A percentile compares a stretch with the other conserved stretches of the same genome.
Conservation (phyloP, 192 early-diverging fungal species). For the Entomortierella beljakovae region DNA sequence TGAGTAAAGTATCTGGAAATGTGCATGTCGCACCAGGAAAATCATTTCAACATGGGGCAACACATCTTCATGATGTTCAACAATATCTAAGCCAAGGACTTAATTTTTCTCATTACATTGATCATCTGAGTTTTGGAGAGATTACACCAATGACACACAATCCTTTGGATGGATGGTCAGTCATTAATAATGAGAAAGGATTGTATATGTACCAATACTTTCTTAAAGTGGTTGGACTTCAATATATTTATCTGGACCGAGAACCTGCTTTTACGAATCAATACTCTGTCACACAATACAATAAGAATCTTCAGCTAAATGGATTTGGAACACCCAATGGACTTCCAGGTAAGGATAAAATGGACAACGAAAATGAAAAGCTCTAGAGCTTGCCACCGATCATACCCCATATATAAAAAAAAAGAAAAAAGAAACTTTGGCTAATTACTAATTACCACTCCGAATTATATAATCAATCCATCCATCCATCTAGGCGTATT, state of each 20-base stretch:
- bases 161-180: constrained; percentile 65
- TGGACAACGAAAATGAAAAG: no score
- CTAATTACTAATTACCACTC: background rate
- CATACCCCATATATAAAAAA: background rate
- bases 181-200: constrained; percentile 8
- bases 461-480: background rate
- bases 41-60: constrained; percentile 73
- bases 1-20: constrained; percentile 95
- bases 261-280: constrained; percentile 86
- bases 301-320: constrained; percentile 61
- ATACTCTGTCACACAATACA: constrained; percentile 93
- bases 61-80: constrained; percentile 85
- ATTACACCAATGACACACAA: constrained; percentile 62
- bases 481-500: constrained; percentile 83
- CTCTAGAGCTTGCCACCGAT: background rate
- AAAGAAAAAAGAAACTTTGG: no score
- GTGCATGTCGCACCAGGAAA: constrained; percentile 94
- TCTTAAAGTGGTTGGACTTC: constrained; percentile 92
- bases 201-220: constrained; percentile 90
- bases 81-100: constrained; percentile 71
- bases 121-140: constrained; percentile 86
- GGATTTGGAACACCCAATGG: constrained; percentile 20
- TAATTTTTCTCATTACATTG: constrained; percentile 86
- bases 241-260: constrained; percentile 76
- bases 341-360: background rate